Base-by-base conservation (phyloP, 31 red algal genomes). In the Endocladia muricata region DNA sequence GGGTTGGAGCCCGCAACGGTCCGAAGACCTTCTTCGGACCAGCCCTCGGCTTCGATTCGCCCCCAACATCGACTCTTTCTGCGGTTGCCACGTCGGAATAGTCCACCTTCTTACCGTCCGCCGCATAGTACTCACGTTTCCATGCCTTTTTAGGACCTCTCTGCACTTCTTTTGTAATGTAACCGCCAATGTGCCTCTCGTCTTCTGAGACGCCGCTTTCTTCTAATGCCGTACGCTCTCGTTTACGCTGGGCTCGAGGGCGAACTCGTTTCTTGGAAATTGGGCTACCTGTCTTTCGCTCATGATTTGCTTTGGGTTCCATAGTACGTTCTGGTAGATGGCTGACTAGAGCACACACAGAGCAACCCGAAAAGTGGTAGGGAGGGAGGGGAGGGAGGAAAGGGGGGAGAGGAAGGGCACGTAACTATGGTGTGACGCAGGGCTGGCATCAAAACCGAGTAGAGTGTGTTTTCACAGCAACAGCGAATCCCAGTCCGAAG, bases 1-100 rank as follows among this genome's bases (percentile, higher is more conserved):
- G 81, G 35, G 82, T 64, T 8, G 81, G 86, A 33, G 93, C 80
- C 51, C 59, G 70, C 76, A 77, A 59, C 1, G 93, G 85, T 15
- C 81, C 93, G 82, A 86, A 90, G 4, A 77, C 44, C 28, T 66
- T 93, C 3, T 74, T 81, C n/a, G 49, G 72, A 19, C 40, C 56
- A 23, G 51, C 58, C 6, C 52, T 55, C 11, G 40, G 36, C 51
- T 8, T 55, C 22, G 49, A 38, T 7, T 54, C 68, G 37, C 81
- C 73, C 7, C 76, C 78, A 26, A 64, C 36, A 34, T 85, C 78
- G 2, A 33, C 54, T 47, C 76, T 69, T 43, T 80, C 75, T 1
- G 74, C 74, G n/a, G 76, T 81, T 47, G 74, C 76, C 40, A 70
- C 33, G 7, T 68, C 51, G 8, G 28, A 32, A 4, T 21, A 32